These are phyloP conservation scores for Trichoderma oligosporum DNA, from an alignment of 2,329 filamentous ascomycete species.

Conservation along the genomic window DNA sequence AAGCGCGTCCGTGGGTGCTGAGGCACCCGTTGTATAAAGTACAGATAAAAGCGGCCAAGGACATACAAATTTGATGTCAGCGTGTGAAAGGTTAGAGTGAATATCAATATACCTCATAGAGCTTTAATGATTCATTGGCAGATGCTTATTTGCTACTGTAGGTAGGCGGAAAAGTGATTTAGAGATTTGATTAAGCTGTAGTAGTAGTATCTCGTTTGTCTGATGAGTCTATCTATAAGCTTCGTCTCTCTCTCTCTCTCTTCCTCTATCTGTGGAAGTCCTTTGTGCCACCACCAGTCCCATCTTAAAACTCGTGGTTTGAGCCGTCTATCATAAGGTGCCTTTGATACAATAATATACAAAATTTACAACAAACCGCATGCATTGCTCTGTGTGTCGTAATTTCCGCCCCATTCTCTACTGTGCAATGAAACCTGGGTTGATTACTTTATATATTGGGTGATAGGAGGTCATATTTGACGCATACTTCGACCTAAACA, in stretches of 20 bases:
- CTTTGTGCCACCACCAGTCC: neutral
- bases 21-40: neutral
- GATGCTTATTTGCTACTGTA: too few relatives aligned
- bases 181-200: too few relatives aligned
- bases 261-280: neutral
- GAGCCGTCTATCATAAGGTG: neutral
- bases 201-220: too few relatives aligned
- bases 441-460: conserved; percentile 66
- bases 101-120: neutral
- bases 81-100: neutral
- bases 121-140: neutral
- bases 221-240: too few relatives aligned
- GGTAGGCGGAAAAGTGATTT: too few relatives aligned
- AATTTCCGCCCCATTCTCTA: neutral
- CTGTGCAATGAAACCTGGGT: neutral
- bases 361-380: neutral
- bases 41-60: neutral
- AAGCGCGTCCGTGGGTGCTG: neutral
- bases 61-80: neutral
- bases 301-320: neutral
- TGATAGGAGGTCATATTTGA: conserved; percentile 84
- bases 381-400: neutral
- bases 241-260: too few relatives aligned
- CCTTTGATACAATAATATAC: neutral
- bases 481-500: conserved; percentile 72